phyloP scores from a whole-genome alignment of 495 filamentous ascomycete species.

The Daldinia concentrica region DNA sequence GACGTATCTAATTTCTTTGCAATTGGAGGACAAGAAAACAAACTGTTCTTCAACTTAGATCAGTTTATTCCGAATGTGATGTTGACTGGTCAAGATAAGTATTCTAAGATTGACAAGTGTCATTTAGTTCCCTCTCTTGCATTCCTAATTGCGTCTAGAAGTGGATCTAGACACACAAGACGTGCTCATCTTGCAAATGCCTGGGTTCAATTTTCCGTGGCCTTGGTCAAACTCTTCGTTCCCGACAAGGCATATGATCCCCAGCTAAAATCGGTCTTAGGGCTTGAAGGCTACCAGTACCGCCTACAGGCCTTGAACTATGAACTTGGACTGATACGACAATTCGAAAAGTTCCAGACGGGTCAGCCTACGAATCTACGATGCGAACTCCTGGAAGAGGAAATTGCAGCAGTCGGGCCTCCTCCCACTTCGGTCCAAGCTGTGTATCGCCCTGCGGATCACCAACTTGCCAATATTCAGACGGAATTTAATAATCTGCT shows the following conservation, averaged over 20 bases:
- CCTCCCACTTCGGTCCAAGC: conserved; percentile 60
- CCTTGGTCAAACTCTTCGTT: conserved; percentile 79
- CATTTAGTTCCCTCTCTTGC: conserved; percentile 56
- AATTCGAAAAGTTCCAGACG: conserved; percentile 73
- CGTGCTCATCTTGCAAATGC: conserved; percentile 58
- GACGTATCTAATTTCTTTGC: conserved; percentile 11
- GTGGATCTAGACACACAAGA: conserved; percentile 29
- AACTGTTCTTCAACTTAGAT: conserved; percentile 37
- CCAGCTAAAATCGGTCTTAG: conserved; percentile 76
- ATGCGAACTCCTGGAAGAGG: conserved; percentile 64
- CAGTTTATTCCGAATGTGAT: conserved; percentile 15
- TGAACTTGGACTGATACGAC: conserved; percentile 67
- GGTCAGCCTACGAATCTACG: conserved; percentile 72
- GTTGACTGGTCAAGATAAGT: conserved; percentile 31
- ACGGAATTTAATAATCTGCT: conserved; percentile 83
- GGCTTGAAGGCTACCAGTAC: conserved; percentile 70
- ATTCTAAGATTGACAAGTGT: conserved; percentile 44
- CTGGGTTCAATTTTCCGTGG: conserved; percentile 72
- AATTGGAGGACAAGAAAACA: conserved; percentile 27
- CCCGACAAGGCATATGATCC: conserved; percentile 89
- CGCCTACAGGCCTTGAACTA: conserved; percentile 61
- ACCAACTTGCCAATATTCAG: conserved; percentile 76
- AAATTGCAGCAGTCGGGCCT: conserved; percentile 69
- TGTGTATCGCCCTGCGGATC: conserved; percentile 74
- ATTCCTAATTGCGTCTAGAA: conserved; percentile 46